phyloP scores from a whole-genome alignment of 2,329 filamentous ascomycete genomes.

The Capronia coronata region DNA sequence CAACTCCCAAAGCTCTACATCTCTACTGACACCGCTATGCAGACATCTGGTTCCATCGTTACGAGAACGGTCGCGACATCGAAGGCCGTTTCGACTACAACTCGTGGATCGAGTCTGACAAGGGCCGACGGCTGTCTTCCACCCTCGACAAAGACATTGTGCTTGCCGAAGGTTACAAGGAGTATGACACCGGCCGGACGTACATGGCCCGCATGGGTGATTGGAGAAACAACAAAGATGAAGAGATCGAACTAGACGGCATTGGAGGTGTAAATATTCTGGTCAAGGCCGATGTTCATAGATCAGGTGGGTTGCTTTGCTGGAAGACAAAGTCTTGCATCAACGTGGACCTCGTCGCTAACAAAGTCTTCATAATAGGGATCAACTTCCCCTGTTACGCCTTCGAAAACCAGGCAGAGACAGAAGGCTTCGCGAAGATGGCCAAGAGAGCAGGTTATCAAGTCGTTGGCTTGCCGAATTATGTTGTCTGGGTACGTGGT shows the following conservation, averaged over 20 bases:
- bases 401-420: conserved; percentile 98
- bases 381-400: conserved; percentile 97
- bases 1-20: not conserved
- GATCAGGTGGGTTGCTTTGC: conserved; percentile 61
- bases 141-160: conserved; percentile 72
- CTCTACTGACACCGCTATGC: conserved; percentile 7
- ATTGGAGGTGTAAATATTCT: conserved; percentile 96
- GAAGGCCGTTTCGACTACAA: conserved; percentile 99
- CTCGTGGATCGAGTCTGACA: conserved; percentile 92
- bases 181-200: conserved; percentile 82
- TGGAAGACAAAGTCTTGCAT: not conserved
- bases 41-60: conserved; percentile 98
- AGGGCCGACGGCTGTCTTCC: conserved; percentile 67
- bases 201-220: conserved; percentile 91
- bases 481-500: conserved; percentile 70
- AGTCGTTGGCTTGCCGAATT: conserved; percentile 89
- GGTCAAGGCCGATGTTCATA: conserved; percentile 95
- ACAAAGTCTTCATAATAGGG: conserved; percentile 47
- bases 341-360: conserved; percentile 18
- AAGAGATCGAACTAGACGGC: conserved; percentile 86
- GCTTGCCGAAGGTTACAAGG: conserved; percentile 89
- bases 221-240: conserved; percentile 84
- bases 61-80: conserved; percentile 71
- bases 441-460: conserved; percentile 90
- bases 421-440: conserved; percentile 98